A percentile compares a stretch with the other conserved stretches of the same genome.
phyloP scores from a whole-genome alignment of 177 flowering plant species.

The Vitis hybrid region DNA sequence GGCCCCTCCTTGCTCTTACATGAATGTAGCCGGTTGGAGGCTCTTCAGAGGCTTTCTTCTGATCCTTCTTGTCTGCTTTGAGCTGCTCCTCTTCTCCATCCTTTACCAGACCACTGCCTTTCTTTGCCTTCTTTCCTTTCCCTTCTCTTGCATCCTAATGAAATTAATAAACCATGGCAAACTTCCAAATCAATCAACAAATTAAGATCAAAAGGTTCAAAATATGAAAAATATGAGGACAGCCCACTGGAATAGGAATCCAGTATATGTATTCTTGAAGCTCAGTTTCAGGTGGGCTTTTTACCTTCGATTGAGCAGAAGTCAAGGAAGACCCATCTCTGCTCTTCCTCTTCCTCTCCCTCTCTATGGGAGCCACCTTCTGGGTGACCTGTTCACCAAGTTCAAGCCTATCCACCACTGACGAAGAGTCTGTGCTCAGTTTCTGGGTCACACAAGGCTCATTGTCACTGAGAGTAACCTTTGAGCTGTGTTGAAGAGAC shows the following conservation, averaged over 20 bases:
- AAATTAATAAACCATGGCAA: not conserved
- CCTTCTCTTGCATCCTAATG: slow-evolving; percentile 29
- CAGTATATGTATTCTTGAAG: too few species aligned
- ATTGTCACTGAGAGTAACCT: slow-evolving; percentile 15
- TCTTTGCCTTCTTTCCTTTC: slow-evolving; percentile 47
- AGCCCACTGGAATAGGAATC: not conserved
- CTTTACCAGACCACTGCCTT: slow-evolving; percentile 11
- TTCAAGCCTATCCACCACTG: slow-evolving; percentile 32
- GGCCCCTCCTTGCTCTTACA: slow-evolving; percentile 77
- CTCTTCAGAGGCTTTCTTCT: slow-evolving; percentile 27
- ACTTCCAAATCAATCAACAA: not conserved
- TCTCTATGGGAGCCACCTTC: slow-evolving; percentile 22
- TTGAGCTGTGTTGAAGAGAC: slow-evolving; percentile 17
- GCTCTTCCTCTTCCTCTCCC: slow-evolving; percentile 31
- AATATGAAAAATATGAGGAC: not conserved
- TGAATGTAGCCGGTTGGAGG: slow-evolving; percentile 58
- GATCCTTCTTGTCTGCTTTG: slow-evolving; percentile 15
- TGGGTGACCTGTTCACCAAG: slow-evolving; percentile 33
- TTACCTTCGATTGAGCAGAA: slow-evolving; percentile 43
- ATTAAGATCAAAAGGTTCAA: not conserved
- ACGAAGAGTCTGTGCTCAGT: slow-evolving; percentile 38
- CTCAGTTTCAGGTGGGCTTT: not conserved
- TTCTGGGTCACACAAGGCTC: slow-evolving; percentile 28
- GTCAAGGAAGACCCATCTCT: slow-evolving; percentile 29
- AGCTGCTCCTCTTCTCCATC: slow-evolving; percentile 19